Evolutionary conservation across 1,139 yeast species (phyloP), one percentile per base, ranked within the genome.

Genomic region (Eremothecium cymbalariae): DNA sequence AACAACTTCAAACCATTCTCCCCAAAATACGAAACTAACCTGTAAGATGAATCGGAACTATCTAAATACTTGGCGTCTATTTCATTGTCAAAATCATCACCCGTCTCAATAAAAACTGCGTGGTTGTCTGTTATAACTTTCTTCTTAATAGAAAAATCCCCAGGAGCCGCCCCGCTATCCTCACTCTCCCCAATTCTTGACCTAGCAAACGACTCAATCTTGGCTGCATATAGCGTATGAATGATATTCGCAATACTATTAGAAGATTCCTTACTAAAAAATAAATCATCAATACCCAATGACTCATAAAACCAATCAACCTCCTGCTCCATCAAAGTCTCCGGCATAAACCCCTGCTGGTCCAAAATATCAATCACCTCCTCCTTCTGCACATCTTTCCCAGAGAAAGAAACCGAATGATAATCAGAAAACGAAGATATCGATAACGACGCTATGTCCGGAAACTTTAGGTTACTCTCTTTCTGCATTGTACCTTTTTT

Each of bases 281-380:
- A 90, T 25, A 85, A 80, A 56, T 81, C 96, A 55, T 86, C 96
- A 44, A 90, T 85, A 26, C 96, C 96, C 47, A 90, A 70, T 34
- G 73, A 64, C 42, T 82, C 77, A 64, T 90, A 90, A 58, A 90
- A 90, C 94, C 95, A 88, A 51, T 69, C 73, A 6, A 93, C 78
- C 62, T 88, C 97, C 38, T 73, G 67, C 61, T 86, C 96, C 50
- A 90, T 82, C 49, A 85, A 67, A 35, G 74, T 63, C 51, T 84
- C 95, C 8, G 97, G 98, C 41, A 90, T 82, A 53, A 88, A 83
- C 0, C 96, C 96, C 32, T 80, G 76, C 41, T 73, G 68, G 56
- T 85, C 95, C 42, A 90, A 66, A 33, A 77, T 70, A 55, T 85
- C 95, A 62, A 85, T 73, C 27, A 90, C 95, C 37, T 74, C 70